Evolutionary conservation across 1,284 basidiomycete genomes (phyloP).

Genomic region (Ustilago tritici): DNA sequence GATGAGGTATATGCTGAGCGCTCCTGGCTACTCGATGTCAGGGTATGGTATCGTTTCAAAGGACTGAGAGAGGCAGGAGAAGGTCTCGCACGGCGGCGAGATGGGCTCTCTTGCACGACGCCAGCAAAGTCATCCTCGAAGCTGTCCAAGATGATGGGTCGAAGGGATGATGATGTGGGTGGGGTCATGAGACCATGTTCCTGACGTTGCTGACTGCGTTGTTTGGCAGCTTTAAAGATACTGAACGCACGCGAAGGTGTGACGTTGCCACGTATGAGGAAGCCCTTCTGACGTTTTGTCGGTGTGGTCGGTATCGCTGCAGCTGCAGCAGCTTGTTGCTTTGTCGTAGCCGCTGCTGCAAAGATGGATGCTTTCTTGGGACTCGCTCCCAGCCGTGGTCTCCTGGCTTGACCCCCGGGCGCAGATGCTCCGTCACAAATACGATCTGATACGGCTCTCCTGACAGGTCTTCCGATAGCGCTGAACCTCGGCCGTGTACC

Average conservation of each 20-base stretch:
- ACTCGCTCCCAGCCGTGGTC: not conserved
- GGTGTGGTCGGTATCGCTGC: slow-evolving; percentile 37
- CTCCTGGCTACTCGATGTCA: slow-evolving; percentile 5
- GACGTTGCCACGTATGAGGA: slow-evolving; percentile 56
- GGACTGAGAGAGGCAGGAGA: slow-evolving; percentile 3
- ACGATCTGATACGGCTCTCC: not conserved
- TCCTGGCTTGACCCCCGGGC: not conserved
- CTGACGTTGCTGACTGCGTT: slow-evolving; percentile 32
- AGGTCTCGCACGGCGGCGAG: slow-evolving; percentile 1
- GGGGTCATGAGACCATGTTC: slow-evolving; percentile 48
- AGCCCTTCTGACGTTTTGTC: slow-evolving; percentile 35
- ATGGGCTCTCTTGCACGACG: slow-evolving; percentile 15
- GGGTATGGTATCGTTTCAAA: not conserved
- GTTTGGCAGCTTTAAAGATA: slow-evolving; percentile 45
- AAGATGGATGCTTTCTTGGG: slow-evolving; percentile 23
- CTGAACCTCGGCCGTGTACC: not conserved
- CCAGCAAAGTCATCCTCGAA: slow-evolving; percentile 16
- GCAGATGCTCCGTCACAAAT: slow-evolving; percentile 4
- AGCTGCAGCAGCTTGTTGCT: slow-evolving; percentile 21
- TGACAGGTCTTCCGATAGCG: not conserved
- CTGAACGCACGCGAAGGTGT: slow-evolving; percentile 55
- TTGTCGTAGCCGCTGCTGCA: slow-evolving; percentile 3
- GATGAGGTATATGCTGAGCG: slow-evolving; percentile 1
- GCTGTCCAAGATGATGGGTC: slow-evolving; percentile 35
- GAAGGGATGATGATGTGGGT: slow-evolving; percentile 38